Evolutionary conservation across 805 yeast genomes (phyloP), one percentile per base, ranked within the genome.

Genomic region (Komagataella ulmi): DNA sequence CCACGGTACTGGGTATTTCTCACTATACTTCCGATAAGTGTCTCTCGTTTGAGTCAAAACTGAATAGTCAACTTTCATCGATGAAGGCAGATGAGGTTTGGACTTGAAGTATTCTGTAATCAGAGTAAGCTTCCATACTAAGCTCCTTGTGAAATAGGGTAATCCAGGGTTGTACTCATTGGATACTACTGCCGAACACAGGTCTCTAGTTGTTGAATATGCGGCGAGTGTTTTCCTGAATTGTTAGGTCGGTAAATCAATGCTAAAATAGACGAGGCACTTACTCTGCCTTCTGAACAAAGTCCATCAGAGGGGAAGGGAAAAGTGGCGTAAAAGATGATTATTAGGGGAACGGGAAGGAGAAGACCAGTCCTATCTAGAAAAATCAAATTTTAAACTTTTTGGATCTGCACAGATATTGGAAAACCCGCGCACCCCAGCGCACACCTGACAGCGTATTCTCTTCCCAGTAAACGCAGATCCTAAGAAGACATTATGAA

Each of bases 401-500:
- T 30, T 30, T 5, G 23, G 23, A 6, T 21, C 23, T 21, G 23
- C 23, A 21, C 23, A 21, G 23, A 21, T 21, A 21, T 3, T 21
- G 23, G 23, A 21, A 21, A 21, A 21, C 23, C 4, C 40, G 12
- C 40, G 40, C 40, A 30, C 18, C 18, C 18, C 18, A 30, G 14
- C 40, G 40, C 40, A 14, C 4, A 30, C n/a, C 6, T 30, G 14
- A 30, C 14, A 30, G 14, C 14, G 40, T 30, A 10, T 10, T 14
- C 40, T 30, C 40, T 21, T 21, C 23, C 5, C 23, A 21, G 23
- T 21, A 6, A 21, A 21, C 46, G 18, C 10, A 44, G 7, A 44
- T 45, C 47, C 14, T n/a, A 14, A 18, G 24, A 1, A n/a, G n/a
- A 40, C 30, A 14, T 68, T 24, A 24, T 77, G 74, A 80, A 73